Evolutionary conservation across 352 stramenopile species (phyloP).

Genomic region (Hyaloperonospora arabidopsidis): DNA sequence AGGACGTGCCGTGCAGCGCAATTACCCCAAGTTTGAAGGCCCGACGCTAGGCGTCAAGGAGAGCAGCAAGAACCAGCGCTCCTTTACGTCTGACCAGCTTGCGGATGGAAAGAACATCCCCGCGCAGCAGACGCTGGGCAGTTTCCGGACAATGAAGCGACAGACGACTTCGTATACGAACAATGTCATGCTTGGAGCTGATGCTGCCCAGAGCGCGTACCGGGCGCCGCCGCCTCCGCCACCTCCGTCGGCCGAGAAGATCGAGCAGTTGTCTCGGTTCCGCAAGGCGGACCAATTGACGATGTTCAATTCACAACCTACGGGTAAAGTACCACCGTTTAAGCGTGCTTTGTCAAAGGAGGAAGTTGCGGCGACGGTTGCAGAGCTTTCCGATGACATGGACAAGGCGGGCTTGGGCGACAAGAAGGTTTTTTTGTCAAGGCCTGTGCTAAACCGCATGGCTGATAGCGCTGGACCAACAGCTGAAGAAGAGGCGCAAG

Average conservation of each 20-base stretch:
- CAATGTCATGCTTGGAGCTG: conserved; percentile 69
- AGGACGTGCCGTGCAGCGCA: conserved; percentile 65
- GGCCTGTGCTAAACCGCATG: conserved; percentile 36
- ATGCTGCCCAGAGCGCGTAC: conserved; percentile 46
- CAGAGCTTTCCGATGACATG: conserved; percentile 36
- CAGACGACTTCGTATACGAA: conserved; percentile 44
- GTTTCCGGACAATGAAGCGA: conserved; percentile 62
- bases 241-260: conserved; percentile 64
- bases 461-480: conserved; percentile 25
- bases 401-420: conserved; percentile 29
- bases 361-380: conserved; percentile 38
- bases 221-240: conserved; percentile 52
- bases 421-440: conserved; percentile 28
- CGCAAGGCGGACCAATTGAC: conserved; percentile 33
- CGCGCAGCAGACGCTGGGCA: conserved; percentile 60
- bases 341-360: conserved; percentile 24
- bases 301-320: conserved; percentile 19
- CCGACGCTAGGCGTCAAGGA: conserved; percentile 79
- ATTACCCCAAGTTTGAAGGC: conserved; percentile 60
- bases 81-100: conserved; percentile 65
- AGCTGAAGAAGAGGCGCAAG: conserved; percentile 55
- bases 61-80: conserved; percentile 62
- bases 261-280: conserved; percentile 55
- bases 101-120: conserved; percentile 50
- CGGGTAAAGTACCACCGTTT: conserved; percentile 22